phyloP scores from a whole-genome alignment of 2,329 filamentous ascomycete genomes.

The Ceratocystis albifundus region DNA sequence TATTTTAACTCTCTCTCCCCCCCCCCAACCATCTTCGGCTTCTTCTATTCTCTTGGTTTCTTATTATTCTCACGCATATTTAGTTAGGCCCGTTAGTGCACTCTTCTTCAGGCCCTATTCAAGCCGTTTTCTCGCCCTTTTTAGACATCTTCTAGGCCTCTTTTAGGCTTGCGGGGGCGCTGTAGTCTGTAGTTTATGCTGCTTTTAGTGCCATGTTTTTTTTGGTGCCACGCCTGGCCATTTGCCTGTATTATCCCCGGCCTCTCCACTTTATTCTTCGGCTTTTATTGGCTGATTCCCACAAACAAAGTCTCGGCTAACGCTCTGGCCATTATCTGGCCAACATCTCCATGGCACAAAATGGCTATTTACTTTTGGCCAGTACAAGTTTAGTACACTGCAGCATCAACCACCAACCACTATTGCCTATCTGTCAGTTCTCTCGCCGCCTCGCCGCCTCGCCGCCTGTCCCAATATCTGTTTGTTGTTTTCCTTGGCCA shows the following conservation, averaged over 20 bases:
- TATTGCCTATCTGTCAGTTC: neutral
- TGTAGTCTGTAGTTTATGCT: constrained; percentile 3
- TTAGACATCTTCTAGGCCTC: neutral
- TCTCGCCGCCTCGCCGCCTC: constrained; percentile 5
- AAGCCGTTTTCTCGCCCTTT: neutral
- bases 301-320: neutral
- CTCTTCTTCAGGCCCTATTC: neutral
- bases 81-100: too few species aligned
- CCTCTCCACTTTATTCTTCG: neutral
- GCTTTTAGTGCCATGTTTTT: neutral
- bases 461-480: neutral
- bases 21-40: too few species aligned
- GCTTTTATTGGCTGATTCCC: neutral
- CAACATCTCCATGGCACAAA: neutral
- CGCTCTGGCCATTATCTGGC: neutral
- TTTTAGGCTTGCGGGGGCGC: neutral
- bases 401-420: too few species aligned
- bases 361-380: constrained; percentile 11
- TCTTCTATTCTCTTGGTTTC: too few species aligned
- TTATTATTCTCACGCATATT: too few species aligned
- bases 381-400: neutral
- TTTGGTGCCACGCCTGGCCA: neutral
- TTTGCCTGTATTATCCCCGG: neutral
- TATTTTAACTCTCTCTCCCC: neutral
- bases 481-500: neutral